Percentiles rank a stretch among this genome's conserved stretches.
Conservation (phyloP, 345 rosid genomes). For the Diplotaxis tenuifolia region DNA sequence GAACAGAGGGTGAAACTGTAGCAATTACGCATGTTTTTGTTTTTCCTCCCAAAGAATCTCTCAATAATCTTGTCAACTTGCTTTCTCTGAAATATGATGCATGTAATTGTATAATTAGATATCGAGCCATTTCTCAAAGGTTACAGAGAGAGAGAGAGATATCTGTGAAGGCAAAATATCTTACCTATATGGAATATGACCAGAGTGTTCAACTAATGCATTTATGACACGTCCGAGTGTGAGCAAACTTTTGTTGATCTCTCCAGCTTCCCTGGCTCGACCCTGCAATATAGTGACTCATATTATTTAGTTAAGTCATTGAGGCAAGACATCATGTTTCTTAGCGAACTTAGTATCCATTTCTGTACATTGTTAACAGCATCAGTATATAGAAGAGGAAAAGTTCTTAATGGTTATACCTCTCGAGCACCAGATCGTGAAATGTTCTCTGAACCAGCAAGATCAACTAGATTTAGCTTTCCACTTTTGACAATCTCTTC, state of each 20-base stretch:
- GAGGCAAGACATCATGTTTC: not conserved
- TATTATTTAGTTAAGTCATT: conserved; percentile 9
- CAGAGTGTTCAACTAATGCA: conserved; percentile 96
- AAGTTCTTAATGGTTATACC: conserved; percentile 42
- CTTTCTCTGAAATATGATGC: conserved; percentile 69
- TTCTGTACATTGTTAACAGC: not conserved
- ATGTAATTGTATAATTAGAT: not conserved
- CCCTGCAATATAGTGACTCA: conserved; percentile 58
- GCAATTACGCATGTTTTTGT: conserved; percentile 98
- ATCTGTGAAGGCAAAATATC: conserved; percentile 2
- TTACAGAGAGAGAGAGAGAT: not conserved
- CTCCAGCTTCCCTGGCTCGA: conserved; percentile 99
- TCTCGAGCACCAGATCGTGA: conserved; percentile 99
- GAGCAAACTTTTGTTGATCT: conserved; percentile 97
- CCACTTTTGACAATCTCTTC: conserved; percentile 99
- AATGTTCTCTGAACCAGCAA: conserved; percentile 99
- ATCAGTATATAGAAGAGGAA: not conserved
- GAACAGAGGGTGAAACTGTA: conserved; percentile 88
- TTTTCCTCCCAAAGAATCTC: conserved; percentile 98
- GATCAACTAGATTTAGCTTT: conserved; percentile 97
- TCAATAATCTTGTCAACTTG: conserved; percentile 89
- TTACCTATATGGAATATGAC: conserved; percentile 95
- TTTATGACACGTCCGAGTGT: conserved; percentile 97
- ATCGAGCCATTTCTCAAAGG: not conserved
- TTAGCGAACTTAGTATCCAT: too few species aligned